Conservation (phyloP, 768 basidiomycete species). For the Filobasidium floriforme region DNA sequence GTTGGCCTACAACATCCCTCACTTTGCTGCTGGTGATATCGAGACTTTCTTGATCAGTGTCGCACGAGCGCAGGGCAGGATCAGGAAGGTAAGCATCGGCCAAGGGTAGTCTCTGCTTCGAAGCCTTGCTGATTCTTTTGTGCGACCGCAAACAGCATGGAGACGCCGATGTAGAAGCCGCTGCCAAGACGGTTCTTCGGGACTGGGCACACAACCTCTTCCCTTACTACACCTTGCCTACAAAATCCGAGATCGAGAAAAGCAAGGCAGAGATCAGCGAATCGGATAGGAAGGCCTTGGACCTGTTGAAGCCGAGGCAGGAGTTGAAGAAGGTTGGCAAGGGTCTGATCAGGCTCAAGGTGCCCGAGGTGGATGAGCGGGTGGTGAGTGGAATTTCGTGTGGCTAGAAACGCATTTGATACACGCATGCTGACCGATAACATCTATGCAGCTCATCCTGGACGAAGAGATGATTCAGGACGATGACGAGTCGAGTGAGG, state of each 20-base stretch:
- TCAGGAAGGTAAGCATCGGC: constrained; percentile 62
- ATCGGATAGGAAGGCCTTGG: constrained; percentile 52
- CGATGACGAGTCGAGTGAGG: constrained; percentile 44
- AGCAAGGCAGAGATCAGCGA: constrained; percentile 42
- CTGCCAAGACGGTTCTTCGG: constrained; percentile 68
- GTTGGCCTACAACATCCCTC: constrained; percentile 77
- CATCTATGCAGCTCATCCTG: constrained; percentile 45
- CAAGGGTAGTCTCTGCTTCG: constrained; percentile 24
- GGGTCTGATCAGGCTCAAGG: constrained; percentile 56
- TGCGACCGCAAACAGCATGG: constrained; percentile 53
- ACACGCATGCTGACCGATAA: background rate
- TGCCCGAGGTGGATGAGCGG: constrained; percentile 48
- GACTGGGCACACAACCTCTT: constrained; percentile 76
- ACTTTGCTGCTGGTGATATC: constrained; percentile 61
- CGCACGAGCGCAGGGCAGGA: constrained; percentile 63
- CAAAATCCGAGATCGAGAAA: constrained; percentile 30
- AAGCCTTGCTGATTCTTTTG: background rate
- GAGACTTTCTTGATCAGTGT: constrained; percentile 68
- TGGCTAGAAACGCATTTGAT: constrained; percentile 9
- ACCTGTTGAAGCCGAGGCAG: constrained; percentile 53
- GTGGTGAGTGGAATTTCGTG: constrained; percentile 46
- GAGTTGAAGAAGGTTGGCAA: constrained; percentile 57
- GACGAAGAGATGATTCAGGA: constrained; percentile 42
- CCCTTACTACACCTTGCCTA: constrained; percentile 62
- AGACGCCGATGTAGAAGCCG: constrained; percentile 61